These are phyloP conservation scores for Paspalum notatum DNA, from an alignment of 176 grass and related monocot genomes.

Conservation along the genomic window DNA sequence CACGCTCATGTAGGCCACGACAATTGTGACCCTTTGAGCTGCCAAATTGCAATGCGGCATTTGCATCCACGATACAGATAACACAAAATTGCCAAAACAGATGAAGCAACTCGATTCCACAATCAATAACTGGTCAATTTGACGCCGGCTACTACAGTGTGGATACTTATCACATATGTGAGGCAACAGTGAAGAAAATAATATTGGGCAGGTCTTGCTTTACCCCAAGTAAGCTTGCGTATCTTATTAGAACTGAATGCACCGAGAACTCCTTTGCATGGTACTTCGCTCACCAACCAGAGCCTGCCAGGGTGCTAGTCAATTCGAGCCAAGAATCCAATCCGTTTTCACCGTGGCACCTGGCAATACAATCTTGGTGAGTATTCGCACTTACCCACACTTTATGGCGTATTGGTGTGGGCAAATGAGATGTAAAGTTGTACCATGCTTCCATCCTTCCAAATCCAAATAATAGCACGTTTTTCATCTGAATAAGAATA, in stretches of 20 bases:
- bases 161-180: background rate
- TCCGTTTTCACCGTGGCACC: background rate
- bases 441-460: background rate
- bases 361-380: background rate
- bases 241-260: background rate
- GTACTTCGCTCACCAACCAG: background rate
- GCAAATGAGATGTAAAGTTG: background rate
- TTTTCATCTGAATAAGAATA: background rate
- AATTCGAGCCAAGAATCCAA: background rate
- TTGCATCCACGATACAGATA: background rate
- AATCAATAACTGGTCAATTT: background rate
- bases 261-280: background rate
- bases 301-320: background rate
- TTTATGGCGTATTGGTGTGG: background rate
- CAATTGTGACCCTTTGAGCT: too few species aligned
- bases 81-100: background rate
- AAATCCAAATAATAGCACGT: background rate
- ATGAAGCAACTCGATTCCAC: background rate
- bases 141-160: background rate
- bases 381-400: background rate
- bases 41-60: too few species aligned
- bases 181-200: background rate
- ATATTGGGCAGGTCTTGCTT: too few species aligned
- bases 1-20: too few species aligned
- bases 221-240: background rate